phyloP scores from a whole-genome alignment of 176 grass and related monocot genomes.

The Oropetium thomaeum region DNA sequence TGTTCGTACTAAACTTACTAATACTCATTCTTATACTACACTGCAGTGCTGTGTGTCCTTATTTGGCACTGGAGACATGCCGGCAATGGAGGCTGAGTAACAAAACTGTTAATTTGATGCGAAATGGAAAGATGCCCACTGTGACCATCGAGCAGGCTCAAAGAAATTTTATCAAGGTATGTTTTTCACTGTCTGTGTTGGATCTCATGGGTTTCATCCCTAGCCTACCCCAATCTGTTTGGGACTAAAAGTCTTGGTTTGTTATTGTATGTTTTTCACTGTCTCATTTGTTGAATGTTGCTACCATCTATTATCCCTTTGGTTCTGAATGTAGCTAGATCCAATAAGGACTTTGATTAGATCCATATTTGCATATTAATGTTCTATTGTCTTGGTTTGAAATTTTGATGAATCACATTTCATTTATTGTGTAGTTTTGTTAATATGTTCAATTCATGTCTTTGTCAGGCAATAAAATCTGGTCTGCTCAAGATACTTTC shows the following conservation, averaged over 20 bases:
- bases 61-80: constrained; percentile 97
- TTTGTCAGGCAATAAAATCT: constrained; percentile 90
- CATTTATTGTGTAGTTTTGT: constrained; percentile 21
- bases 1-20: constrained; percentile 18
- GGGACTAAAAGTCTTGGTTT: too few species aligned
- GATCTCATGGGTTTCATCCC: too few species aligned
- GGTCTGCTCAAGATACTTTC: constrained; percentile 99
- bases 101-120: constrained; percentile 98
- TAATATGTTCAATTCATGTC: constrained; percentile 29
- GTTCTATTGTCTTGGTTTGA: neutral
- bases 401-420: constrained; percentile 1
- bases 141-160: constrained; percentile 99
- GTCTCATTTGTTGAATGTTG: constrained; percentile 23
- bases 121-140: constrained; percentile 97
- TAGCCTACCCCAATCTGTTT: too few species aligned
- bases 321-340: constrained; percentile 2
- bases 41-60: constrained; percentile 85
- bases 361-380: neutral
- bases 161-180: constrained; percentile 98
- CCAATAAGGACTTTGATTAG: constrained; percentile 5
- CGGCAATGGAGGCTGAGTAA: constrained; percentile 97
- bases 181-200: constrained; percentile 25
- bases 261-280: neutral
- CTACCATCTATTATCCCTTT: neutral
- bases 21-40: constrained; percentile 27